Conservation (phyloP, 306 rosid species). For the Citrullus colocynthis region DNA sequence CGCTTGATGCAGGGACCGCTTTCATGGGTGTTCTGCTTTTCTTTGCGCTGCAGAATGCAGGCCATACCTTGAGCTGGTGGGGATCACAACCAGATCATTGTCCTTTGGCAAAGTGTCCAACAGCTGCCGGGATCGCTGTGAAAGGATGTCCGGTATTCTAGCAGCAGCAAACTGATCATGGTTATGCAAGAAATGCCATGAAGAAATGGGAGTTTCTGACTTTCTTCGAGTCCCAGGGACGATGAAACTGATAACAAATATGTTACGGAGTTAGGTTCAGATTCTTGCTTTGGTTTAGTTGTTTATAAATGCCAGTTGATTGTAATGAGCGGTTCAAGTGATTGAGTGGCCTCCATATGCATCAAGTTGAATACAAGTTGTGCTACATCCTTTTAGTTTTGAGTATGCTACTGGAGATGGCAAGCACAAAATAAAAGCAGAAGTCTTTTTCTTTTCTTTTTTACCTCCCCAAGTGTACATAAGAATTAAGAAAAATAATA, state of each 20-base stretch:
- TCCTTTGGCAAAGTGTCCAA: conserved; percentile 84
- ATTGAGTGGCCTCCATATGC: background rate
- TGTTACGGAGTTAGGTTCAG: background rate
- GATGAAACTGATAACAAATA: background rate
- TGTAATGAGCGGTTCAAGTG: background rate
- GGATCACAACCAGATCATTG: conserved; percentile 74
- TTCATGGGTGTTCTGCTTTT: conserved; percentile 87
- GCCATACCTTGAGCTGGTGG: conserved; percentile 70
- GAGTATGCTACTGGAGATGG: background rate
- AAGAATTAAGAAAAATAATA: background rate
- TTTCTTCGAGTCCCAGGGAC: background rate
- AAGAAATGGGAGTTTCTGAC: background rate
- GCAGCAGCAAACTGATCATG: background rate
- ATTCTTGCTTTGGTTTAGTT: background rate
- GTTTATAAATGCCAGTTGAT: background rate
- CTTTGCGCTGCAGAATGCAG: conserved; percentile 66
- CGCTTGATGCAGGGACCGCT: conserved; percentile 92
- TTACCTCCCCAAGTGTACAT: background rate
- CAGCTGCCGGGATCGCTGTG: conserved; percentile 66
- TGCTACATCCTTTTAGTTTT: background rate
- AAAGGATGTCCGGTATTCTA: conserved; percentile 70
- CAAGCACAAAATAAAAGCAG: background rate
- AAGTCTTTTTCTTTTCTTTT: background rate
- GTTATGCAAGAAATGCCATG: background rate
- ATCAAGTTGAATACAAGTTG: background rate